Evolutionary conservation across 176 grass and related monocot species (phyloP).

Genomic region (Oryza meyeriana): DNA sequence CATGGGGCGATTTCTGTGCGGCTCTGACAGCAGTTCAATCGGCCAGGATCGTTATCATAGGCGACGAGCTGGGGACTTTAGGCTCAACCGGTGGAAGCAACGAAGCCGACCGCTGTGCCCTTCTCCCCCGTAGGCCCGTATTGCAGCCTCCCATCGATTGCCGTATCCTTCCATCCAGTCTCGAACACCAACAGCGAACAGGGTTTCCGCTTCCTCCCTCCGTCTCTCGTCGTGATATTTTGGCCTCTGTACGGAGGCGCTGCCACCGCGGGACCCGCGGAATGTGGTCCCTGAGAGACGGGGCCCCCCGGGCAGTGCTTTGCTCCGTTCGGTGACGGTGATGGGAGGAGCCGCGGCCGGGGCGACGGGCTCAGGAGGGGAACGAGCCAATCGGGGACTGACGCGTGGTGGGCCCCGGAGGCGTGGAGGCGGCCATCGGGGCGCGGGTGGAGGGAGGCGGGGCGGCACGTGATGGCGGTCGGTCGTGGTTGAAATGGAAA

Average conservation of each 20-base stretch:
- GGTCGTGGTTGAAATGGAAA: constrained; percentile 14
- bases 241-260: background rate
- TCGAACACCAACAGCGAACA: background rate
- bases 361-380: background rate
- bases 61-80: background rate
- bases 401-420: background rate
- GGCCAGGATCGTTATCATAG: background rate
- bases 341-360: background rate
- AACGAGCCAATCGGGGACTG: constrained; percentile 5
- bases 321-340: no score
- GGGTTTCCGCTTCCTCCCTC: background rate
- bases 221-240: constrained; percentile 11
- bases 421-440: background rate
- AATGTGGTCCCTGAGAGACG: background rate
- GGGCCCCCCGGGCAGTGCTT: background rate
- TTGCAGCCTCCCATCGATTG: no score
- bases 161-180: no score
- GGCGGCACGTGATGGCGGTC: constrained; percentile 52
- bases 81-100: background rate
- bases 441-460: constrained; percentile 30
- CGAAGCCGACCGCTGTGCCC: background rate
- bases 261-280: background rate
- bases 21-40: background rate
- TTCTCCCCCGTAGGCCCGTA: no score
- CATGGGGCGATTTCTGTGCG: background rate